Conservation (phyloP, 352 stramenopile genomes). For the Saprolegnia diclina region DNA sequence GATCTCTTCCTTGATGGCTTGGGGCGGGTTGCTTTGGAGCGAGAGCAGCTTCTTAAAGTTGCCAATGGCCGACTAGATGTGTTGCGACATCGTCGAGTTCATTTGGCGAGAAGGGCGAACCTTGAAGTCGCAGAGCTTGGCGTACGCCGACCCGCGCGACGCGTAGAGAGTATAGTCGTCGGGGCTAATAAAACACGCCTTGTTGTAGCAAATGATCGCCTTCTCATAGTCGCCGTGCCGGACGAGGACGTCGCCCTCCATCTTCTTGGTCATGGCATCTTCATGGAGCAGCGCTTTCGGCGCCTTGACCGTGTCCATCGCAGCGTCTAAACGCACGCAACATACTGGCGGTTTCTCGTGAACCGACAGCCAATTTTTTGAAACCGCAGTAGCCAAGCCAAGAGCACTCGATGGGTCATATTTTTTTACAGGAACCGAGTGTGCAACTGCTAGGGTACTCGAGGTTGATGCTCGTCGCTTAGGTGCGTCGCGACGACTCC, state of each 20-base stretch:
- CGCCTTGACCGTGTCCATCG: slow-evolving; percentile 2
- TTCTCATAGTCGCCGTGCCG: slow-evolving; percentile 25
- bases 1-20: slow-evolving; percentile 72
- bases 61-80: slow-evolving; percentile 49
- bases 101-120: not conserved
- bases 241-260: slow-evolving; percentile 8
- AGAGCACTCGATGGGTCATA: not conserved
- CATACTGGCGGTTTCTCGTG: not conserved
- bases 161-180: slow-evolving; percentile 48
- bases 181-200: slow-evolving; percentile 68
- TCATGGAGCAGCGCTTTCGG: slow-evolving; percentile 19
- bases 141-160: slow-evolving; percentile 65
- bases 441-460: no score
- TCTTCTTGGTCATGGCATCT: slow-evolving; percentile 22
- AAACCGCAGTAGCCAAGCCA: not conserved
- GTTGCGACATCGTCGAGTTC: not conserved
- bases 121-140: slow-evolving; percentile 67
- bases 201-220: slow-evolving; percentile 44
- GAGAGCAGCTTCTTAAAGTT: slow-evolving; percentile 72
- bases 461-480: no score
- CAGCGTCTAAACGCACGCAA: not conserved
- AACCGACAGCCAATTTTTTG: not conserved
- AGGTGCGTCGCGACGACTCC: no score
- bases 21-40: slow-evolving; percentile 46
- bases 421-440: no score